Conservation (phyloP, 73 alveolate genomes). For the Paramecium primaurelia region DNA sequence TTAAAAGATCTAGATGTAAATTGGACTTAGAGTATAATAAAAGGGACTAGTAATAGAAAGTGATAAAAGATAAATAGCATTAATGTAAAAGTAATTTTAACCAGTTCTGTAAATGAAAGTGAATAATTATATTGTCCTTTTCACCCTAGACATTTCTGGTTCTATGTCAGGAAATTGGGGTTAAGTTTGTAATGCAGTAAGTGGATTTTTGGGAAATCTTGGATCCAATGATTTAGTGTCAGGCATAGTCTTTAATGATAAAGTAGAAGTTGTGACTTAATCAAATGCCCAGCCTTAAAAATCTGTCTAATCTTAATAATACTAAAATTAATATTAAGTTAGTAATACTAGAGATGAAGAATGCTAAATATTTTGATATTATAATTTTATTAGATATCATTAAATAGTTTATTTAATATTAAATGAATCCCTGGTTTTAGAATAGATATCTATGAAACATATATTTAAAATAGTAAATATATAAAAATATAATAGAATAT, state of each 20-base stretch:
- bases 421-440: too few species aligned
- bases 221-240: neutral
- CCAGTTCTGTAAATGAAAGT: neutral
- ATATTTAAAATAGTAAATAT: too few species aligned
- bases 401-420: too few species aligned
- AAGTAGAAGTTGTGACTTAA: neutral
- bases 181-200: neutral
- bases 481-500: too few species aligned
- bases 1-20: neutral
- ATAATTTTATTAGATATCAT: neutral
- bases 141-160: neutral
- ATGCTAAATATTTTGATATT: neutral
- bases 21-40: neutral
- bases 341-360: neutral
- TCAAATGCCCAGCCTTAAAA: neutral
- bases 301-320: neutral
- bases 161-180: neutral
- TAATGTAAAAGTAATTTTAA: neutral
- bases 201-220: neutral
- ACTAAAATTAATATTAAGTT: neutral
- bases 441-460: too few species aligned
- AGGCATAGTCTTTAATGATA: slow-evolving; percentile 6
- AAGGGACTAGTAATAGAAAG: neutral
- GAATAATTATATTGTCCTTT: neutral
- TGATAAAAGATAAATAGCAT: neutral